Evolutionary conservation across 2,329 filamentous ascomycete genomes (phyloP).

Genomic region (Alternaria burnsii): DNA sequence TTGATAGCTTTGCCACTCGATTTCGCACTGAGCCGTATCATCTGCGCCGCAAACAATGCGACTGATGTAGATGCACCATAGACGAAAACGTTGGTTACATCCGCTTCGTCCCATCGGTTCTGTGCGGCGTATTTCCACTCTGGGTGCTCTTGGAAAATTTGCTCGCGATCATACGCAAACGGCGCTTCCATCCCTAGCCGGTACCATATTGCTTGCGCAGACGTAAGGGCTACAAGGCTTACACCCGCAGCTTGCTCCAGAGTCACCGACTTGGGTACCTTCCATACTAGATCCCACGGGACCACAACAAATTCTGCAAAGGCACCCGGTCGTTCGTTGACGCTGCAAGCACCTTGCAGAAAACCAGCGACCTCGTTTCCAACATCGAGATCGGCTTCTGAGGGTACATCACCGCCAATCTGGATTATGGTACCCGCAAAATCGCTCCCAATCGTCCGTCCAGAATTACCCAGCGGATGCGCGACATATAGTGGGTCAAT

Average conservation of each 20-base stretch:
- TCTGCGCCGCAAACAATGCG: conserved; percentile 45
- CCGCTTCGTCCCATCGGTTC: background rate
- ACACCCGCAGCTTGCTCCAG: conserved; percentile 53
- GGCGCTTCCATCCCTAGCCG: conserved; percentile 50
- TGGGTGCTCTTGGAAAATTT: conserved; percentile 19
- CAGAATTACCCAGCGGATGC: conserved; percentile 46
- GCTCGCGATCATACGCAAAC: conserved; percentile 36
- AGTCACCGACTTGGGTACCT: conserved; percentile 42
- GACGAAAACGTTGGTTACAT: conserved; percentile 35
- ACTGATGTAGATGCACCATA: conserved; percentile 49
- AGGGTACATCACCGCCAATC: conserved; percentile 17
- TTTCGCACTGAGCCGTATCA: conserved; percentile 29
- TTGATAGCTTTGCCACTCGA: background rate
- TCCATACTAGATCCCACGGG: conserved; percentile 52
- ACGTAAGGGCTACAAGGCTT: conserved; percentile 56
- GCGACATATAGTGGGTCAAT: conserved; percentile 48
- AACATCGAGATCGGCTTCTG: conserved; percentile 13
- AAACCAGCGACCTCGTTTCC: conserved; percentile 54
- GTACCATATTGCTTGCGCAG: conserved; percentile 54
- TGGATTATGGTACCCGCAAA: conserved; percentile 20
- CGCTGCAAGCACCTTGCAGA: conserved; percentile 55
- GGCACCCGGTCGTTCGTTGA: conserved; percentile 55
- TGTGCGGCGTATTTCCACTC: conserved; percentile 7
- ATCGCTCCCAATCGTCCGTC: conserved; percentile 45
- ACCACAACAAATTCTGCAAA: conserved; percentile 55